phyloP scores from a whole-genome alignment of 2,329 filamentous ascomycete species.

The Penicillium expansum region DNA sequence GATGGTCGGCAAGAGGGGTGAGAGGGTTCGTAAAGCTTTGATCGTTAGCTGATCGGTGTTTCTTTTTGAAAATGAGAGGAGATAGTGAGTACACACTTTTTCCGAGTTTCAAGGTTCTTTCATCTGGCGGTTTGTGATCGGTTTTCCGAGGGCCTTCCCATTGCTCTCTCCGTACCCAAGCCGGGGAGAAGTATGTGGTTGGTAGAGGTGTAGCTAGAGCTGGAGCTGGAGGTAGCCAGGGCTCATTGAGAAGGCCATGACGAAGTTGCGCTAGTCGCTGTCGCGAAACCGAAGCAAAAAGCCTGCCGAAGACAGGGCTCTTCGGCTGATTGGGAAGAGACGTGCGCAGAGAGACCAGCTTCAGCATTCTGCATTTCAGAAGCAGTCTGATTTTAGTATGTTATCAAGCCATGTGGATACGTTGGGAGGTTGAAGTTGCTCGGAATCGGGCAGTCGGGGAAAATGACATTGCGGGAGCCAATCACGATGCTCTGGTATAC shows the following conservation, averaged over 20 bases:
- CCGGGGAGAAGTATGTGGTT: constrained; percentile 28
- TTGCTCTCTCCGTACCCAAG: constrained; percentile 20
- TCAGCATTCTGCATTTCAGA: constrained; percentile 28
- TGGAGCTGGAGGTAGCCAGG: constrained; percentile 32
- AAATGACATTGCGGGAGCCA: constrained; percentile 12
- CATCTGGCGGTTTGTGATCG: constrained; percentile 54
- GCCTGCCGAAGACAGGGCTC: constrained; percentile 15
- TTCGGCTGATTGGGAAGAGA: constrained; percentile 12
- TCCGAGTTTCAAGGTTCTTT: constrained; percentile 61
- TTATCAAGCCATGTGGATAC: constrained; percentile 17
- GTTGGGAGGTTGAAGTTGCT: constrained; percentile 2
- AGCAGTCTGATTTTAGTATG: constrained; percentile 5
- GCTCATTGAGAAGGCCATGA: constrained; percentile 36
- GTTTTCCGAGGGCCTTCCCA: constrained; percentile 20
- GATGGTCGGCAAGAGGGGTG: constrained; percentile 60
- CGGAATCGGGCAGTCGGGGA: constrained; percentile 5
- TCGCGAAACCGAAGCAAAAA: constrained; percentile 28
- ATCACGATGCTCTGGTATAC: constrained; percentile 10
- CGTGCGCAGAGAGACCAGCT: constrained; percentile 19
- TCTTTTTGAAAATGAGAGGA: background rate
- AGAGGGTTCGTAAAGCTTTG: constrained; percentile 59
- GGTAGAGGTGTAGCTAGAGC: constrained; percentile 14
- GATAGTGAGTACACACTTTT: constrained; percentile 50
- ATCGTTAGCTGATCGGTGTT: background rate
- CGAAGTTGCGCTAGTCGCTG: constrained; percentile 38